These are phyloP conservation scores for Ascochyta rabiei DNA, from an alignment of 2,329 filamentous ascomycete genomes.

Conservation along the genomic window DNA sequence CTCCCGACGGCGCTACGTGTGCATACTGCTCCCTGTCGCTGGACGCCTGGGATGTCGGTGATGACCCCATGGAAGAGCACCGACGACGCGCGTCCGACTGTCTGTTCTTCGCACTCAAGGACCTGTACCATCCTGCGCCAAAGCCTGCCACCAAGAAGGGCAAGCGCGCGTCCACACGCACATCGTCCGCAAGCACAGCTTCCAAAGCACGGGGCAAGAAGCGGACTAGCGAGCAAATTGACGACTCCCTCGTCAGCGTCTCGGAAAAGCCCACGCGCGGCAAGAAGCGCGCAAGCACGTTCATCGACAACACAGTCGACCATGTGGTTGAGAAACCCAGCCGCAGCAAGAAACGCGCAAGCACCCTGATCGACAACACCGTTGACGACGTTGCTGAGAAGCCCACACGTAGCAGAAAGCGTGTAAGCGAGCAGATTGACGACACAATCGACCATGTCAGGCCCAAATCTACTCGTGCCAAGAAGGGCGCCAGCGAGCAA, in stretches of 20 bases:
- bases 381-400: constrained; percentile 12
- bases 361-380: constrained; percentile 20
- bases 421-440: constrained; percentile 23
- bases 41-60: constrained; percentile 92
- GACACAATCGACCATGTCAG: neutral
- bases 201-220: constrained; percentile 28
- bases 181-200: constrained; percentile 29
- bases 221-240: constrained; percentile 28
- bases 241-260: constrained; percentile 7
- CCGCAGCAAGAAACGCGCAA: constrained; percentile 26
- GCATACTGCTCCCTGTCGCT: constrained; percentile 87
- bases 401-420: constrained; percentile 23
- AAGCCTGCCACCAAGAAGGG: constrained; percentile 32
- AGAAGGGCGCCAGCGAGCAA: constrained; percentile 23
- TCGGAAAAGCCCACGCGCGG: constrained; percentile 6
- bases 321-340: constrained; percentile 4
- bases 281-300: constrained; percentile 24
- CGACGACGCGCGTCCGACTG: constrained; percentile 78
- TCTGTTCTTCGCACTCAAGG: constrained; percentile 76
- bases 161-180: constrained; percentile 33
- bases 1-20: constrained; percentile 88
- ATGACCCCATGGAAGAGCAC: constrained; percentile 93
- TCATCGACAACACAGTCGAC: constrained; percentile 8
- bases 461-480: constrained; percentile 20
- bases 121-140: constrained; percentile 55